Evolutionary conservation across 1,284 basidiomycete genomes (phyloP).

Genomic region (Ganoderma meredithae): DNA sequence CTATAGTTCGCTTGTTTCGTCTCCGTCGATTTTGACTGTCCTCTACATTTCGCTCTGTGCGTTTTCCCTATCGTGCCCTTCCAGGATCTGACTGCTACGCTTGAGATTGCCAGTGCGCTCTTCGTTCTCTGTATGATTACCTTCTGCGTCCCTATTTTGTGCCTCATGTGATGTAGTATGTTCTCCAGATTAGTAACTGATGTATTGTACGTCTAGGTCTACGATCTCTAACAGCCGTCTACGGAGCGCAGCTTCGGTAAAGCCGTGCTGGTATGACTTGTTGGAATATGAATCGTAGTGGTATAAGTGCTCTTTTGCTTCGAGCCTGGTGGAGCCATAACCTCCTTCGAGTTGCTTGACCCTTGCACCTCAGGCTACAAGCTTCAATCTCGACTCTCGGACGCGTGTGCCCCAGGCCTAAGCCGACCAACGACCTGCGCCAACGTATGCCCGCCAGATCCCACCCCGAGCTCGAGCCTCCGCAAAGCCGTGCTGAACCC

Average conservation of each 20-base stretch:
- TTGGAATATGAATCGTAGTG: no score
- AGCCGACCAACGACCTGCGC: neutral
- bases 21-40: no score
- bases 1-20: neutral
- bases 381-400: neutral
- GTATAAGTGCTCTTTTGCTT: neutral
- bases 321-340: neutral
- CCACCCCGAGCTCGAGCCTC: slow-evolving; percentile 3
- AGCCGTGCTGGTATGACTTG: no score
- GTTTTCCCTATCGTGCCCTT: no score
- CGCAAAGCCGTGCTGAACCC: neutral
- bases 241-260: no score
- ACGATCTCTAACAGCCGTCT: no score
- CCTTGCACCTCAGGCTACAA: neutral
- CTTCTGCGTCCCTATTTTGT: neutral
- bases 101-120: no score
- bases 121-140: no score
- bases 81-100: no score
- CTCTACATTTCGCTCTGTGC: neutral
- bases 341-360: neutral
- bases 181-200: no score
- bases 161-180: neutral
- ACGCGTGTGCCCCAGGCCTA: neutral
- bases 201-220: neutral
- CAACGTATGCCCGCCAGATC: neutral